A percentile compares a stretch with the other conserved stretches of the same genome.
phyloP scores from a whole-genome alignment of 2,329 filamentous ascomycete genomes.

The Claviceps fusiformis region DNA sequence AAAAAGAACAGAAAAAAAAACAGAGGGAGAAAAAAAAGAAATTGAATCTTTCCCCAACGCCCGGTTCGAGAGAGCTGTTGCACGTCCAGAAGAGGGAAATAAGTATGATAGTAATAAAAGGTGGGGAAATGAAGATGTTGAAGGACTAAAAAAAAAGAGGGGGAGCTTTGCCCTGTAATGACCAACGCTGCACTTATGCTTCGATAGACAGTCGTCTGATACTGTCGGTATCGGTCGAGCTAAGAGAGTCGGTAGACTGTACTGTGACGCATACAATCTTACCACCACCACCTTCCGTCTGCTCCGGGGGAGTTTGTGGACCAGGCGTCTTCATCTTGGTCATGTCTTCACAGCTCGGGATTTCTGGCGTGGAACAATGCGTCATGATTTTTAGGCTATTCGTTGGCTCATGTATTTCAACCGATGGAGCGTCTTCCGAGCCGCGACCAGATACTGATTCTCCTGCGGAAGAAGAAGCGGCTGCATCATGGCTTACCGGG shows the following conservation, averaged over 20 bases:
- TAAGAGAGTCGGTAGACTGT: conserved; percentile 7
- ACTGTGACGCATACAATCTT: conserved; percentile 13
- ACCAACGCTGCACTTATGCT: neutral
- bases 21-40: neutral
- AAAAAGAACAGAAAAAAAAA: neutral
- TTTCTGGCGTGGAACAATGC: conserved; percentile 1
- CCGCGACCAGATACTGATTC: neutral
- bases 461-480: conserved; percentile 5
- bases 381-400: neutral
- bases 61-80: neutral
- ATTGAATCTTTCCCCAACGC: neutral
- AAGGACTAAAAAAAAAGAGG: too few species aligned
- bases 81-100: neutral
- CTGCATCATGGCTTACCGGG: conserved; percentile 34
- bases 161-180: too few species aligned
- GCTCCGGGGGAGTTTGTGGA: conserved; percentile 17
- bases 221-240: conserved; percentile 3
- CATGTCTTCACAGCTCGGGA: neutral
- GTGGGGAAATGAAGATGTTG: neutral
- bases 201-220: conserved; percentile 14
- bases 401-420: neutral
- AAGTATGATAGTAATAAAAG: neutral
- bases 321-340: conserved; percentile 1
- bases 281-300: conserved; percentile 12
- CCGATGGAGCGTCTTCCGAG: neutral